Evolutionary conservation across 2,329 filamentous ascomycete species (phyloP).

Genomic region (Pleurostoma richardsiae): DNA sequence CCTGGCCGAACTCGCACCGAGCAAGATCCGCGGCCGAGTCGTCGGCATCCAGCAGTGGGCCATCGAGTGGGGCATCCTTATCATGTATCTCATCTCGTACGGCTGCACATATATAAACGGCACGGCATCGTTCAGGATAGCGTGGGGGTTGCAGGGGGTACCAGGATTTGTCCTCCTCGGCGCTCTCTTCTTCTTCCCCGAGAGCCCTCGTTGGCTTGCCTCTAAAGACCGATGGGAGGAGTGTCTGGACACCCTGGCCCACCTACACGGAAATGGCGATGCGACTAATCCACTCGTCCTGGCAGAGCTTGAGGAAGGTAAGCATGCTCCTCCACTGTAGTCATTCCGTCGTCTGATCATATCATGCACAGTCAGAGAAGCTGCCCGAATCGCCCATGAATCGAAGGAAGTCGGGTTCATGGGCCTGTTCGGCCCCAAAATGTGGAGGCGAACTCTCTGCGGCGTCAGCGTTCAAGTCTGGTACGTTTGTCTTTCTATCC

Average conservation of each 20-base stretch:
- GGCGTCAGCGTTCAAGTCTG: slow-evolving; percentile 48
- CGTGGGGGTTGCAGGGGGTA: slow-evolving; percentile 57
- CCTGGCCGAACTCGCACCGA: slow-evolving; percentile 60
- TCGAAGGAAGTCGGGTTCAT: slow-evolving; percentile 30
- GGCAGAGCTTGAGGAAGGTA: slow-evolving; percentile 6
- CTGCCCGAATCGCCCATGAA: slow-evolving; percentile 28
- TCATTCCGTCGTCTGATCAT: too few relatives aligned
- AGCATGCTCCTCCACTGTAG: too few relatives aligned
- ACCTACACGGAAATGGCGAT: slow-evolving; percentile 54
- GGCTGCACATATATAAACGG: slow-evolving; percentile 32
- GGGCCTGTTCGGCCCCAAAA: slow-evolving; percentile 38
- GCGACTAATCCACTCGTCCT: slow-evolving; percentile 41
- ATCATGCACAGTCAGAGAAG: slow-evolving; percentile 17
- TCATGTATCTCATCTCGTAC: slow-evolving; percentile 27
- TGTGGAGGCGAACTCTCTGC: slow-evolving; percentile 47
- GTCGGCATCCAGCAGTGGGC: slow-evolving; percentile 66
- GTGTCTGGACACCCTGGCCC: slow-evolving; percentile 51
- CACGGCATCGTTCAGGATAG: slow-evolving; percentile 52
- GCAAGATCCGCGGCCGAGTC: slow-evolving; percentile 53
- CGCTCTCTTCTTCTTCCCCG: slow-evolving; percentile 56
- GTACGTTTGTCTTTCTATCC: slow-evolving; percentile 9
- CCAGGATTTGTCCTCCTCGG: slow-evolving; percentile 48
- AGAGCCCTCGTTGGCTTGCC: slow-evolving; percentile 67
- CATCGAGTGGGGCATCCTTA: slow-evolving; percentile 65
- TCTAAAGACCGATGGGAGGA: slow-evolving; percentile 64